Base-by-base conservation (phyloP, 495 filamentous ascomycete genomes). In the Trichoderma virens region DNA sequence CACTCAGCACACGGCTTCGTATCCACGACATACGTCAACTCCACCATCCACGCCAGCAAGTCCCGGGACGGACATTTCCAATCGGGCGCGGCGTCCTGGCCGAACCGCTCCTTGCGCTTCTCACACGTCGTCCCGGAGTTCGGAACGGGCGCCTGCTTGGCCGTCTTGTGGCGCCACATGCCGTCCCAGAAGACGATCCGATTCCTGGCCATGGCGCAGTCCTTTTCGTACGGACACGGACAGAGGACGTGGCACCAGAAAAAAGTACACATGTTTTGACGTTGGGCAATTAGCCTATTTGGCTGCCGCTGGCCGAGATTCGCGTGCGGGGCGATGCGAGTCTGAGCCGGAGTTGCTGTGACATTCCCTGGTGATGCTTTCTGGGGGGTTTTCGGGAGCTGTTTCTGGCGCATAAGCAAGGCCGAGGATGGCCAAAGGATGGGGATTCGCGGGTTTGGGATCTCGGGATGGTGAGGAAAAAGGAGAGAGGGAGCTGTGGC, bases 181-280 rank as follows among this genome's bases (percentile, higher is more conserved):
- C 51, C 51, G 25, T 27, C 51, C 51, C 51, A 56, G 51, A 20
- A 56, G 25, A 56, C 51, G 23, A 56, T 56, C 0, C 51, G 23
- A 18, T 56, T 56, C 8, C 18, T 27, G 51, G 51, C 51, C 25
- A 27, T 7, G 51, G 51, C 27, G 51, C 51, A 56, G 27, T 56
- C 51, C 27, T 56, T 56, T 30, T 56, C 51, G 51, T 56, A 56
- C 51, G 51, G 51, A 23, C 51, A 56, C 11, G 51, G 51, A 16
- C 51, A 56, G 23, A 56, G 51, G 23, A 56, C 51, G 25, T 56
- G 25, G 51, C 51, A 56, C 51, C 51, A 56, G 51, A 28, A 56
- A 56, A 56, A 56, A 23, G 51, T 56, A 16, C 51, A 56, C 51
- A 56, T 56, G 23, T 56, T 30, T 56, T 54, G 9, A 9, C 8